A percentile compares a stretch with the other conserved stretches of the same genome.
Evolutionary conservation across 805 yeast genomes (phyloP).

Genomic region (Metschnikowia orientalis): DNA sequence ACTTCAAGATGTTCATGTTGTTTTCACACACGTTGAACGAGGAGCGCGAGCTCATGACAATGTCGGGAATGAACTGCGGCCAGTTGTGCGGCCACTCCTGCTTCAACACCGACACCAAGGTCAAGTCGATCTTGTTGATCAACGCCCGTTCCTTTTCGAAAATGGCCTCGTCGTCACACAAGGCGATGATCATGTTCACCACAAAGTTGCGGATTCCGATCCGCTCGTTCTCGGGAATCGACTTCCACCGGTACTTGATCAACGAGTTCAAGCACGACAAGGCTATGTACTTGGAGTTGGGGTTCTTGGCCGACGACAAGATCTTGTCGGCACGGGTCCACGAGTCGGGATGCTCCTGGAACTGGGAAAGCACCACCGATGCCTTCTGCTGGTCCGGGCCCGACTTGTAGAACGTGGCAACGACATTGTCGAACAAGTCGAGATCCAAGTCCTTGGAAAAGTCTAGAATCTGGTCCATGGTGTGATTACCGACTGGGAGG

Average conservation of each 20-base stretch:
- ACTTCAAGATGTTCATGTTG: slow-evolving; percentile 86
- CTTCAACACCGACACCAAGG: slow-evolving; percentile 88
- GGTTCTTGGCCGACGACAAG: slow-evolving; percentile 66
- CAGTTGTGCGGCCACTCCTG: slow-evolving; percentile 99
- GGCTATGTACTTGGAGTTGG: slow-evolving; percentile 92
- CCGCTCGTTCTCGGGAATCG: slow-evolving; percentile 83
- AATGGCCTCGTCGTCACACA: slow-evolving; percentile 77
- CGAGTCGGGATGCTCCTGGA: slow-evolving; percentile 91
- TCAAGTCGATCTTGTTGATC: slow-evolving; percentile 88
- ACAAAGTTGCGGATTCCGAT: slow-evolving; percentile 90
- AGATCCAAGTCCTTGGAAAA: slow-evolving; percentile 82
- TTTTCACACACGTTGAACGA: slow-evolving; percentile 94
- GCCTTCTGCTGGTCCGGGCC: slow-evolving; percentile 69
- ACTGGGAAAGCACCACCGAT: slow-evolving; percentile 65
- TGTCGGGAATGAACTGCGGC: slow-evolving; percentile 95
- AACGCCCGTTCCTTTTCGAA: slow-evolving; percentile 73
- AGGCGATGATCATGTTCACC: slow-evolving; percentile 86
- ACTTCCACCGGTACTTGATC: slow-evolving; percentile 90
- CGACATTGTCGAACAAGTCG: slow-evolving; percentile 73
- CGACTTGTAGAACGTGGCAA: slow-evolving; percentile 72
- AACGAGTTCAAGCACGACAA: slow-evolving; percentile 83
- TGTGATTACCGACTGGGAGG: not conserved
- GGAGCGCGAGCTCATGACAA: slow-evolving; percentile 77
- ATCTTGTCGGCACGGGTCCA: slow-evolving; percentile 94
- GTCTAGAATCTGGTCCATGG: slow-evolving; percentile 85